Base-by-base conservation (phyloP, 805 yeast genomes). In the Candida cerambycidarum region DNA sequence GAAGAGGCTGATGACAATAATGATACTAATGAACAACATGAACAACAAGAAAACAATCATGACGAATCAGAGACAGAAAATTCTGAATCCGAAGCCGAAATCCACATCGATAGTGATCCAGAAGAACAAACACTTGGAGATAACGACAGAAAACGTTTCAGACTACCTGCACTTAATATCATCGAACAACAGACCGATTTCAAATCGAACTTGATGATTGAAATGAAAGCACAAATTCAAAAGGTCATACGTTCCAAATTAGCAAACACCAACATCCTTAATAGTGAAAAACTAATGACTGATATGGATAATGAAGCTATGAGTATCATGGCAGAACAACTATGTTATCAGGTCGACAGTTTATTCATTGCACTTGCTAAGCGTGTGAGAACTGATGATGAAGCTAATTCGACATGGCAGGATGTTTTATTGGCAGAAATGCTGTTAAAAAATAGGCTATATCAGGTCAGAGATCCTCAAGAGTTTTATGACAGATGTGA, bases 1-100 rank as follows among this genome's bases (percentile, higher is more conserved):
- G 35, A 16, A 32, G 25, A 14, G 32, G 18, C 5, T 4, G 15
- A 25, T 35, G 16, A 21, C 4, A 14, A 9, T 29, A 17, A 29
- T 44, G 67, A 67, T 50, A 73, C 73, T 32, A 65, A 67, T 50
- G 67, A 65, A 51, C 73, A 68, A 47, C 65, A 67, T 50, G 74
- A 69, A 35, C 13, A 15, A 24, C 14, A 24, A 13, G 4, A 14
- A 5, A 12, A 21, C n/a, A 15, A 21, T 15, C 14, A 21, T 13
- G 28, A 33, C n/a, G 24, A 32, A 18, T 17, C 12, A 27, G 10
- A 21, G 10, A 10, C 10, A 21, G 25, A 6, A 13, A 10, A 29
- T n/a, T 13, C n/a, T 6, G 32, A 31, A 27, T 27, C 29, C 16
- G 33, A 31, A 12, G 18, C 37, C n/a, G n/a, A n/a, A n/a, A 16